phyloP scores from a whole-genome alignment of 2,329 filamentous ascomycete genomes.

The Aspergillus texensis region DNA sequence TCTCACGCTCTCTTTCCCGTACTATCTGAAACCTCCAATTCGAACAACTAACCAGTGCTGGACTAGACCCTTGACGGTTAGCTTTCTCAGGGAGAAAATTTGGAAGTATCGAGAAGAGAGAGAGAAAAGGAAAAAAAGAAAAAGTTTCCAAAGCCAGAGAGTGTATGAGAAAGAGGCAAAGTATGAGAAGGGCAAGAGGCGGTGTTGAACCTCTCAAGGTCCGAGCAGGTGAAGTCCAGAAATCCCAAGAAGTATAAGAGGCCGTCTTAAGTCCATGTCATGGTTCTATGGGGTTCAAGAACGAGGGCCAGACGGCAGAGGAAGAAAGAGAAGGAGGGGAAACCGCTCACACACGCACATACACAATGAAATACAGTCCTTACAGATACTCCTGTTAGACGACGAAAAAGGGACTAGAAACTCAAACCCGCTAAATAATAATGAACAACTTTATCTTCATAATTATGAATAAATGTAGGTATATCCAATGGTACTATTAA shows the following conservation, averaged over 20 bases:
- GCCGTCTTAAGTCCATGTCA: neutral
- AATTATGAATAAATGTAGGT: too few relatives aligned
- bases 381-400: too few relatives aligned
- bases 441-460: too few relatives aligned
- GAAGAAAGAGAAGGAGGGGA: constrained; percentile 1
- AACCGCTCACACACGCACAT: neutral
- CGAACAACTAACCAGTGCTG: neutral
- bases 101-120: neutral
- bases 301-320: neutral
- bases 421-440: neutral
- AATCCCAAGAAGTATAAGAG: neutral
- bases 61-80: neutral
- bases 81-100: neutral
- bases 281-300: neutral
- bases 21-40: too few relatives aligned
- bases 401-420: neutral
- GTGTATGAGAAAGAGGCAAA: neutral
- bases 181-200: constrained; percentile 6
- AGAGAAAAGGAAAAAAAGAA: neutral
- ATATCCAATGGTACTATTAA: too few relatives aligned
- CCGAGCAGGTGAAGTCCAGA: neutral
- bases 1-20: neutral
- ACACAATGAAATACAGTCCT: neutral
- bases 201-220: constrained; percentile 7
- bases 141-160: neutral